A percentile compares a stretch with the other conserved stretches of the same genome.
phyloP scores from a whole-genome alignment of 176 grass and related monocot genomes.

The Bolboschoenus planiculmis region DNA sequence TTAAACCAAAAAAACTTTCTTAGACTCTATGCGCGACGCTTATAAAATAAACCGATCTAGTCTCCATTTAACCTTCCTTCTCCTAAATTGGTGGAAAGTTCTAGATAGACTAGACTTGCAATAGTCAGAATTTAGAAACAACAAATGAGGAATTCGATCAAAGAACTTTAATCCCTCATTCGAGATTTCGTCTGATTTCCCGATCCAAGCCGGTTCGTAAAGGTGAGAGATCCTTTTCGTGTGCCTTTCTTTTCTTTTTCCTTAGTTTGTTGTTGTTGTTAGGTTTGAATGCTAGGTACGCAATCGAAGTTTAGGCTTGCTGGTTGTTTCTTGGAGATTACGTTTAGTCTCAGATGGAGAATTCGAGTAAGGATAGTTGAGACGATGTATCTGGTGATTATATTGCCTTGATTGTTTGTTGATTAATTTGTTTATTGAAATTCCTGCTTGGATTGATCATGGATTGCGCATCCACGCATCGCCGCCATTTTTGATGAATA shows the following conservation, averaged over 20 bases:
- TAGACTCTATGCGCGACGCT: neutral
- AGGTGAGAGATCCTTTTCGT: slow-evolving; percentile 12
- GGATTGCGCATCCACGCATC: neutral
- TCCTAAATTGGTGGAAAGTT: neutral
- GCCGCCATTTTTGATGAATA: neutral
- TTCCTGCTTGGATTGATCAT: neutral
- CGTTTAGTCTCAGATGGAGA: neutral
- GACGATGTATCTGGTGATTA: neutral
- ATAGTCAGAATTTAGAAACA: too few relatives aligned
- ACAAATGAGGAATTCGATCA: slow-evolving; percentile 4
- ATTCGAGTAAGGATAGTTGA: neutral
- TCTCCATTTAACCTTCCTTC: neutral
- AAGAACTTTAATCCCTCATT: neutral
- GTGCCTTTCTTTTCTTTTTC: neutral
- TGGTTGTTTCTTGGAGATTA: neutral
- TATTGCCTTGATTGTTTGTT: neutral
- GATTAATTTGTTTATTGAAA: neutral
- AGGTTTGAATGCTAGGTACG: neutral
- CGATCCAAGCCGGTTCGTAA: neutral
- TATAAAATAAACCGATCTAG: neutral
- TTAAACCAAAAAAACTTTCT: neutral
- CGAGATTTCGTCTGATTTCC: neutral
- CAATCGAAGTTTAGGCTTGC: neutral
- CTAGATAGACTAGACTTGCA: neutral
- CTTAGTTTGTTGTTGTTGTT: too few relatives aligned